Evolutionary conservation across 495 filamentous ascomycete species (phyloP).

Genomic region (Penicillium bialowiezense): DNA sequence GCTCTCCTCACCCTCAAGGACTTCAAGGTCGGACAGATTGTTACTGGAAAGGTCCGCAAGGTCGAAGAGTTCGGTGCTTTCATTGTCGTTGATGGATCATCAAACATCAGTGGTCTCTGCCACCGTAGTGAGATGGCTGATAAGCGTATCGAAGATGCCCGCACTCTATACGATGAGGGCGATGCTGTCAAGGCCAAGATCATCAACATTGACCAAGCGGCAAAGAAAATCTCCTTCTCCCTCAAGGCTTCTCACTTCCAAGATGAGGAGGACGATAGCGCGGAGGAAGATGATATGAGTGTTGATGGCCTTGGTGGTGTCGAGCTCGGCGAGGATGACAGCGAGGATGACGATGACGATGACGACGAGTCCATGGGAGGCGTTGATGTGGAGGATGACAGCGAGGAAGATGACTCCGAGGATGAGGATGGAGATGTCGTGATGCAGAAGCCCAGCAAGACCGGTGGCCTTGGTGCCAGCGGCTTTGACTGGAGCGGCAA

Average conservation of each 20-base stretch:
- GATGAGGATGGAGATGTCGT: constrained; percentile 38
- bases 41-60: constrained; percentile 88
- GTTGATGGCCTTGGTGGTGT: constrained; percentile 46
- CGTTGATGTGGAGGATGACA: constrained; percentile 53
- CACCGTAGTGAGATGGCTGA: constrained; percentile 90
- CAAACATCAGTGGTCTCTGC: constrained; percentile 87
- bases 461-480: constrained; percentile 64
- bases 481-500: constrained; percentile 88
- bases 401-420: constrained; percentile 28
- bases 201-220: constrained; percentile 68
- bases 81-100: constrained; percentile 79
- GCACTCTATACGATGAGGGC: constrained; percentile 79
- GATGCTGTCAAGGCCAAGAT: constrained; percentile 90
- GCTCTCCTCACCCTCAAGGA: constrained; percentile 65
- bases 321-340: constrained; percentile 40
- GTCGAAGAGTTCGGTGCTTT: constrained; percentile 95
- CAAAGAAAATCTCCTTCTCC: constrained; percentile 78
- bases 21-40: constrained; percentile 69
- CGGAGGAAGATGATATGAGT: constrained; percentile 37
- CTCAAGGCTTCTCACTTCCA: constrained; percentile 91
- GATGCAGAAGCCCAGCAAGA: constrained; percentile 22
- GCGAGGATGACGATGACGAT: constrained; percentile 24
- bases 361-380: constrained; percentile 49
- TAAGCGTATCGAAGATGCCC: constrained; percentile 70
- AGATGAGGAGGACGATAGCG: constrained; percentile 53